These are phyloP conservation scores for Arthroderma sp. DNA, from an alignment of 2,329 filamentous ascomycete species.

Conservation along the genomic window DNA sequence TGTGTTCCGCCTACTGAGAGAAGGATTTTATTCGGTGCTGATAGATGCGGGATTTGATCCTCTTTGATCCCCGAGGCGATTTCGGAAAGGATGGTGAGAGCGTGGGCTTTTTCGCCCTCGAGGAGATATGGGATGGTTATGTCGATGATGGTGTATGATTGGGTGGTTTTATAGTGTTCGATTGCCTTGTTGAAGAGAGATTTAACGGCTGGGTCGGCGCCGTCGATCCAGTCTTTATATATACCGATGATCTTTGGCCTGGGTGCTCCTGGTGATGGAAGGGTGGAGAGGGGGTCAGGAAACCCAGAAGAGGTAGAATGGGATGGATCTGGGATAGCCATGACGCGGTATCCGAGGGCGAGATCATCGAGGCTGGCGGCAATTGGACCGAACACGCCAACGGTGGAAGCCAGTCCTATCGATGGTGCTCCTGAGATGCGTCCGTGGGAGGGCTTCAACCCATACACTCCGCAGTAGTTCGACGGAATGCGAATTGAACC, in stretches of 20 bases:
- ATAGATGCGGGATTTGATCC: conserved; percentile 44
- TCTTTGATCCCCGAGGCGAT: conserved; percentile 40
- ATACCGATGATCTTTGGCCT: conserved; percentile 54
- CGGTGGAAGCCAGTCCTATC: conserved; percentile 45
- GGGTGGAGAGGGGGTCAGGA: conserved; percentile 36
- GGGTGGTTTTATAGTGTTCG: conserved; percentile 33
- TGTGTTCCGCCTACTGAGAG: conserved; percentile 48
- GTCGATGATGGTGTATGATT: conserved; percentile 32
- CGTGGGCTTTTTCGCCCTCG: conserved; percentile 64
- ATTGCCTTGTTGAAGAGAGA: conserved; percentile 50
- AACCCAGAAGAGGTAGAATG: conserved; percentile 51
- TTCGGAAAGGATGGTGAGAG: conserved; percentile 63
- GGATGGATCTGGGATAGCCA: conserved; percentile 57
- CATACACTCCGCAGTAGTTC: conserved; percentile 66
- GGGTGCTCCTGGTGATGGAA: conserved; percentile 28
- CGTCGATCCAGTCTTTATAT: conserved; percentile 54
- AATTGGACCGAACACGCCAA: conserved; percentile 60
- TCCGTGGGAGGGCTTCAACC: conserved; percentile 65
- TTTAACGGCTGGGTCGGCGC: conserved; percentile 51
- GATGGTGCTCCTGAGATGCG: conserved; percentile 50
- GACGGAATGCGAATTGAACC: conserved; percentile 63
- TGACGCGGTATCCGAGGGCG: conserved; percentile 66
- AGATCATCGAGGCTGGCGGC: conserved; percentile 65
- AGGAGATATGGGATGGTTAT: conserved; percentile 44
- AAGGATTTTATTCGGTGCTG: conserved; percentile 56